Conservation (phyloP, 2,329 filamentous ascomycete genomes). For the Reticulascus tulasneorum region DNA sequence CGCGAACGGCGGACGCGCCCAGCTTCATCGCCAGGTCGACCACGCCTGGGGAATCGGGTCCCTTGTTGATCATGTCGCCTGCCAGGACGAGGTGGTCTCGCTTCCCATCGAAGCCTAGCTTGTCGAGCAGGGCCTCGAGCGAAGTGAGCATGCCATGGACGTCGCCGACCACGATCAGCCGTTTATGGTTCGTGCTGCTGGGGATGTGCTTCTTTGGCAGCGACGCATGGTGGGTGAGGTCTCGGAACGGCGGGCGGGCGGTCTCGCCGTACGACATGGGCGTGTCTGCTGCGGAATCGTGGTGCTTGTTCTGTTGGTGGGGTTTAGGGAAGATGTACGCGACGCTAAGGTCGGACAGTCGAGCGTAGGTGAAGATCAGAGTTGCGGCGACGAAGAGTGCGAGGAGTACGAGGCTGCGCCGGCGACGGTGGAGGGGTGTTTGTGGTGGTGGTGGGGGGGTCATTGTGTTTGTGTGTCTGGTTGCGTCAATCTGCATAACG, state of each 20-base stretch:
- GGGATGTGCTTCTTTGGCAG: constrained; percentile 26
- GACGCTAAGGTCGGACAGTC: too few species aligned
- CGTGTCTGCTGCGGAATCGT: constrained; percentile 24
- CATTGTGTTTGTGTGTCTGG: too few species aligned
- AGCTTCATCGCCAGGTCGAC: constrained; percentile 70
- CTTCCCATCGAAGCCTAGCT: constrained; percentile 54
- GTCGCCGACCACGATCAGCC: constrained; percentile 82
- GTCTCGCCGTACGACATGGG: constrained; percentile 37
- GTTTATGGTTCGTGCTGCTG: constrained; percentile 37
- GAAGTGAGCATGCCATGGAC: constrained; percentile 82
- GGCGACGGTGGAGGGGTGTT: too few species aligned
- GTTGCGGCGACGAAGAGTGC: too few species aligned
- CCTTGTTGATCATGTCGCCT: constrained; percentile 82
- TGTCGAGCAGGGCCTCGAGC: constrained; percentile 61
- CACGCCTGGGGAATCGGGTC: constrained; percentile 76
- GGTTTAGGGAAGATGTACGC: too few species aligned
- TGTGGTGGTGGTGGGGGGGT: too few species aligned
- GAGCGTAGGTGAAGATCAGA: too few species aligned
- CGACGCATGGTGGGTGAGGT: constrained; percentile 15
- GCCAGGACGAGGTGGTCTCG: constrained; percentile 70
- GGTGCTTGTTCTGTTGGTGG: too few species aligned
- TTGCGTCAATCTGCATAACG: too few species aligned
- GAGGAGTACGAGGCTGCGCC: too few species aligned
- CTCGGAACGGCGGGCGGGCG: constrained; percentile 32
- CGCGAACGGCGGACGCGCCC: constrained; percentile 76